Percentiles rank a stretch among this genome's conserved stretches.
Evolutionary conservation across 148 eudicot genomes (phyloP).

Genomic region (Rhododendron henanense): DNA sequence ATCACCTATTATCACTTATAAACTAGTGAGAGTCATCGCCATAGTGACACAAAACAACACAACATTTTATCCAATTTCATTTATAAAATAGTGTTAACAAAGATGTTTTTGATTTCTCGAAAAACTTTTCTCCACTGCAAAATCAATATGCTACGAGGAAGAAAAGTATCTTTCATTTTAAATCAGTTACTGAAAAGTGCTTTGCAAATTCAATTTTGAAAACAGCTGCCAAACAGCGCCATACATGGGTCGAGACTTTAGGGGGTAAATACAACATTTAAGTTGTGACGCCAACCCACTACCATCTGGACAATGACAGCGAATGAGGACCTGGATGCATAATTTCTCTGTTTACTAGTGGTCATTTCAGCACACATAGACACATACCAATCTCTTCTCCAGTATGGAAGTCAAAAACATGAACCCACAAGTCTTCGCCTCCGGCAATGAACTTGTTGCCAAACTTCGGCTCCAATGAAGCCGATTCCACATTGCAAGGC

Average conservation of each 20-base stretch:
- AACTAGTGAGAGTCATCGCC: neutral
- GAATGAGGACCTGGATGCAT: neutral
- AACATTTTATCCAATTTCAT: neutral
- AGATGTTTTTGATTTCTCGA: neutral
- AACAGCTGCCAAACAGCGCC: neutral
- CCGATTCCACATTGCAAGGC: constrained; percentile 79
- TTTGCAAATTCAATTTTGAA: neutral
- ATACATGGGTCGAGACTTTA: neutral
- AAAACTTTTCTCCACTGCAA: neutral
- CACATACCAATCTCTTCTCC: constrained; percentile 71
- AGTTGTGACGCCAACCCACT: neutral
- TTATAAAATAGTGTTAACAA: neutral
- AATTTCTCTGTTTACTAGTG: neutral
- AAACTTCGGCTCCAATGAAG: constrained; percentile 77
- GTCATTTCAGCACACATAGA: neutral
- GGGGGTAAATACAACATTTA: neutral
- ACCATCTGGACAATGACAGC: neutral
- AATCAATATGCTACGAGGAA: neutral
- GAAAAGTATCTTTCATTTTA: neutral
- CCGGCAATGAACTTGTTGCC: constrained; percentile 79
- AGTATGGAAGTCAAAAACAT: constrained; percentile 70
- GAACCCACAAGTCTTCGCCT: constrained; percentile 92
- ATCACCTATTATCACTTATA: neutral
- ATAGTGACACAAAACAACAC: neutral
- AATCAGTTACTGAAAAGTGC: neutral